A percentile compares a stretch with the other conserved stretches of the same genome.
phyloP scores from a whole-genome alignment of 2,329 filamentous ascomycete species.

The Penicillium sp. region DNA sequence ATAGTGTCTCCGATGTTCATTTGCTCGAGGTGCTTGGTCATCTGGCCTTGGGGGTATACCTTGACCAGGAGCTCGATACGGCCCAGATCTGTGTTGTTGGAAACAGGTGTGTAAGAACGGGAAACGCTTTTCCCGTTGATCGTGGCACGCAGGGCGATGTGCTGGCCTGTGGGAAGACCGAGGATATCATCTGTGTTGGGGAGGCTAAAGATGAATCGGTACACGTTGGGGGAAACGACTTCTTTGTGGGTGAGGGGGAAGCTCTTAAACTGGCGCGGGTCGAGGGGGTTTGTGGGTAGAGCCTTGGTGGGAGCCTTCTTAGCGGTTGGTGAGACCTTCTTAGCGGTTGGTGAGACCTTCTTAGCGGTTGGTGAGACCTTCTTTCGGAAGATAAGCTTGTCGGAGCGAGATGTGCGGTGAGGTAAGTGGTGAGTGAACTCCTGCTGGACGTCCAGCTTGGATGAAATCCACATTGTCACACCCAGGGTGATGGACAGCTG shows the following conservation, averaged over 20 bases:
- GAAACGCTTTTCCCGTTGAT: constrained; percentile 47
- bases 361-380: background rate
- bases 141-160: constrained; percentile 50
- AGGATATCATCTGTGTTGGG: constrained; percentile 46
- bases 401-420: constrained; percentile 24
- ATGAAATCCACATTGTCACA: constrained; percentile 17
- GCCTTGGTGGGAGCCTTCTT: background rate
- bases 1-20: constrained; percentile 29
- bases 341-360: background rate
- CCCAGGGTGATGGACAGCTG: constrained; percentile 20
- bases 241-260: constrained; percentile 29
- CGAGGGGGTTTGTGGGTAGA: constrained; percentile 30
- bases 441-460: constrained; percentile 25
- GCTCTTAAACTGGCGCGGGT: constrained; percentile 39
- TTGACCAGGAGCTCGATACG: constrained; percentile 31
- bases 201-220: constrained; percentile 50
- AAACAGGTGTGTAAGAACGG: constrained; percentile 52
- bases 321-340: background rate
- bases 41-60: constrained; percentile 27
- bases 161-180: constrained; percentile 55
- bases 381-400: background rate
- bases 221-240: constrained; percentile 24
- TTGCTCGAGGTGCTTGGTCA: constrained; percentile 27
- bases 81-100: constrained; percentile 27
- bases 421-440: constrained; percentile 31